phyloP scores from a whole-genome alignment of 2,329 filamentous ascomycete species.

The Nothomitra cinnamomea region DNA sequence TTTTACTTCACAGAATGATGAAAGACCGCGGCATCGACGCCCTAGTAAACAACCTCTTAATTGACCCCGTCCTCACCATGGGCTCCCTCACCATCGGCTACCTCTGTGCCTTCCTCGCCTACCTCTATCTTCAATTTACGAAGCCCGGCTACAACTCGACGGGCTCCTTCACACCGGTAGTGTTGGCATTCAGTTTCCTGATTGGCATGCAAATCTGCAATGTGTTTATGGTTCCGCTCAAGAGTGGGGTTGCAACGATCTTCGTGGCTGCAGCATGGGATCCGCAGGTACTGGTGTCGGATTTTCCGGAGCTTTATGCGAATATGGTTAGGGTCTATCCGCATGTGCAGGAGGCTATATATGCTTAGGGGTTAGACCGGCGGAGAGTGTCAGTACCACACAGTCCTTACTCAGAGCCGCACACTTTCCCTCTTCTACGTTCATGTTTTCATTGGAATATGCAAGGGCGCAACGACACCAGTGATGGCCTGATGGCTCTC shows the following conservation, averaged over 20 bases:
- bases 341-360: constrained; percentile 62
- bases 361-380: too few relatives aligned
- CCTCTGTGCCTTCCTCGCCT: constrained; percentile 62
- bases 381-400: too few relatives aligned
- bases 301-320: constrained; percentile 68
- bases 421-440: too few relatives aligned
- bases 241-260: constrained; percentile 78
- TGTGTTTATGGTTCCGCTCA: constrained; percentile 75
- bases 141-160: constrained; percentile 61
- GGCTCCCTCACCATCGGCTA: constrained; percentile 74
- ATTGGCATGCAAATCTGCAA: constrained; percentile 83
- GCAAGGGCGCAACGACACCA: too few relatives aligned
- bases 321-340: constrained; percentile 71
- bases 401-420: too few relatives aligned
- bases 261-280: constrained; percentile 64
- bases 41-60: constrained; percentile 74
- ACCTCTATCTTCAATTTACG: constrained; percentile 74
- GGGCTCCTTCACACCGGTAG: constrained; percentile 50
- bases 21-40: constrained; percentile 83
- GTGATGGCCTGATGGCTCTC: too few relatives aligned
- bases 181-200: constrained; percentile 73
- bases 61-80: constrained; percentile 48
- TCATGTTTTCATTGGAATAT: too few relatives aligned
- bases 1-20: constrained; percentile 43
- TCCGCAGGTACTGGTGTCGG: constrained; percentile 55